Base-by-base conservation (phyloP, 768 basidiomycete genomes). In the Lactarius hatsudake region DNA sequence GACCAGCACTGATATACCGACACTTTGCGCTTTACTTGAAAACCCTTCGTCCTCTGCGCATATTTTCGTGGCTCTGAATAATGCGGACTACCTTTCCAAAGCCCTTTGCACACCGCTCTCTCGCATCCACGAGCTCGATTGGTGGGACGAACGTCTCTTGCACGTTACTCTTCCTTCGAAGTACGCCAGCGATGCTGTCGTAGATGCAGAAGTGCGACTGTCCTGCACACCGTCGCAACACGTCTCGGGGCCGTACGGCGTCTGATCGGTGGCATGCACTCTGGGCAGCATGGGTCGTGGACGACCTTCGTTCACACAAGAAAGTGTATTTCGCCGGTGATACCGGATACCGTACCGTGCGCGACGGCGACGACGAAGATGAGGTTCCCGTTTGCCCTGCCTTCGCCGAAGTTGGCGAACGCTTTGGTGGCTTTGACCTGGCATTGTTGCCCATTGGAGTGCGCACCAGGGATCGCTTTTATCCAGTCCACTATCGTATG, bases 401-500 rank as follows among this genome's bases (percentile, higher is more conserved):
- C 3, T 93, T 93, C 75, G 82, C 82, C 72, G 83, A 88, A 75
- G 87, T 92, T 61, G 91, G 90, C 2, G 78, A 83, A 60, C 74
- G 73, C 15, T 86, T 86, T 69, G 87, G 87, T 0, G 82, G 81
- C 0, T 87, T 91, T 70, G 87, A 91, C 72, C 75, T 90, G 36
- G 87, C 87, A 7, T 74, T 90, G 75, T 86, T 91, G 66, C 89
- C 90, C 0, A 89, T 89, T n/a, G 84, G 87, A n/a, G 81, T 83
- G 77, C 72, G 73, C 75, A 71, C 43, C 17, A 32, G 20, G 15
- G 18, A 53, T 45, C 30, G 6, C 15, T 30, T 53, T 54, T 5
- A 28, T 23, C 23, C 23, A 23, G 5, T 26, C 51, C 51, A 28
- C 12, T n/a, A 9, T 13, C 23, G 48, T 6, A 26, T 26, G 26